These are phyloP conservation scores for Pythium graminicola DNA, from an alignment of 352 stramenopile species.

Conservation along the genomic window DNA sequence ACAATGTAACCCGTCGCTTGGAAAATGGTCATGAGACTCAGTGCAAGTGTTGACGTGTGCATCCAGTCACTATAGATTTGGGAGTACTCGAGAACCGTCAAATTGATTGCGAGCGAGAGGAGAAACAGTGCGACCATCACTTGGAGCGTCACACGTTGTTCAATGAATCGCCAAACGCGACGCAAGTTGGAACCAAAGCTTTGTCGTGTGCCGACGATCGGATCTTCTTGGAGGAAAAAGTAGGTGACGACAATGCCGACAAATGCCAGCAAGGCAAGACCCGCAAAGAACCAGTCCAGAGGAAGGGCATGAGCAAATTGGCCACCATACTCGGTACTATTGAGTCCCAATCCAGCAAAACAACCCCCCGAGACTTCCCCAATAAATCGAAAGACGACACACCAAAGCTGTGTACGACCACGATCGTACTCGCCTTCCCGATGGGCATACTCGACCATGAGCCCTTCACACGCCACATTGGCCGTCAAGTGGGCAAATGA, in stretches of 20 bases:
- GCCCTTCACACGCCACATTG: slow-evolving; percentile 24
- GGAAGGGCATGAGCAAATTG: slow-evolving; percentile 18
- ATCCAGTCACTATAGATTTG: slow-evolving; percentile 11
- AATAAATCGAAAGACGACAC: slow-evolving; percentile 19
- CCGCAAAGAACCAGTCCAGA: slow-evolving; percentile 16
- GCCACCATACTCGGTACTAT: slow-evolving; percentile 22
- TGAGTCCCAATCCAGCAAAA: slow-evolving; percentile 6
- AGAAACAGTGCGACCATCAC: slow-evolving; percentile 24
- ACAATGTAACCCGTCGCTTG: slow-evolving; percentile 15
- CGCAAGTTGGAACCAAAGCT: slow-evolving; percentile 17
- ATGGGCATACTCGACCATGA: slow-evolving; percentile 30
- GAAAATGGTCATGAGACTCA: slow-evolving; percentile 18
- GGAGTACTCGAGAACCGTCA: slow-evolving; percentile 15
- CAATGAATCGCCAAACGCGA: slow-evolving; percentile 23
- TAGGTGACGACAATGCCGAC: slow-evolving; percentile 12
- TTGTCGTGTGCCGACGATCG: slow-evolving; percentile 12
- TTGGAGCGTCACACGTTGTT: slow-evolving; percentile 22
- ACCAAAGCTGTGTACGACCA: slow-evolving; percentile 20
- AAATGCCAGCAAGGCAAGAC: slow-evolving; percentile 9
- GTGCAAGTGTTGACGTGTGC: slow-evolving; percentile 10
- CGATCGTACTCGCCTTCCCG: slow-evolving; percentile 25
- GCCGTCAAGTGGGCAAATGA: slow-evolving; percentile 21
- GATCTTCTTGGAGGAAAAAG: slow-evolving; percentile 19
- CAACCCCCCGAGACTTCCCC: slow-evolving; percentile 16
- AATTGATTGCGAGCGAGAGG: slow-evolving; percentile 4